Evolutionary conservation across 345 rosid genomes (phyloP), one percentile per base, ranked within the genome.

Genomic region (Dipteronia dyeriana): DNA sequence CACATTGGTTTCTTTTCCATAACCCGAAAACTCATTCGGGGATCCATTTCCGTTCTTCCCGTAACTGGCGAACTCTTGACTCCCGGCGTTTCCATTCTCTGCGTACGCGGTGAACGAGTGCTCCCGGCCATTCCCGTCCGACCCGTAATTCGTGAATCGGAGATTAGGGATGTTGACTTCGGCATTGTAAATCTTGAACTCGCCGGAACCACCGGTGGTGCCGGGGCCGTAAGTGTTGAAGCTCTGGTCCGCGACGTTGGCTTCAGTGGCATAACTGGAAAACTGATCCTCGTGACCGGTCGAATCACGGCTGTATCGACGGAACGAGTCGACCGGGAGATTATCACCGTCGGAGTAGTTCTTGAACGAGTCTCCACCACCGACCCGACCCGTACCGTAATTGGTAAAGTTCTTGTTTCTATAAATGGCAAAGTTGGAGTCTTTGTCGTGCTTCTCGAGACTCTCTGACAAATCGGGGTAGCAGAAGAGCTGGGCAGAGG

Each of bases 401-500:
- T 85, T 88, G 79, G 94, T 90, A 85, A 95, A 95, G 90, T 95
- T 95, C 47, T 75, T 81, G 84, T 88, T 76, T 19, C n/a, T 8
- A 73, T 95, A 95, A 7, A 31, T 26, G 10, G 88, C 86, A 26
- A 95, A 95, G 77, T 83, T 82, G 25, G 90, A 82, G 82, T 92
- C 91, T 25, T 54, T 53, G 67, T 53, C 75, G 75, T 88, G 89
- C 19, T 84, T 85, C 61, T 85, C 90, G 9, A 80, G 86, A 23
- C 85, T 85, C 3, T 84, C 74, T 0, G 79, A 31, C 34, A 91
- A 82, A 38, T 91, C 89, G 4, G 96, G 88, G 87, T 93, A 93
- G 85, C 99, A 95, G 79, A 95, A 89, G 67, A 93, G 97, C 13
- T 86, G 82, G 0, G 99, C 99, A 63, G 94, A 79, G 84, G 94